These are phyloP conservation scores for Penicillium sclerotigenum DNA, from an alignment of 2,329 filamentous ascomycete genomes.

Conservation along the genomic window DNA sequence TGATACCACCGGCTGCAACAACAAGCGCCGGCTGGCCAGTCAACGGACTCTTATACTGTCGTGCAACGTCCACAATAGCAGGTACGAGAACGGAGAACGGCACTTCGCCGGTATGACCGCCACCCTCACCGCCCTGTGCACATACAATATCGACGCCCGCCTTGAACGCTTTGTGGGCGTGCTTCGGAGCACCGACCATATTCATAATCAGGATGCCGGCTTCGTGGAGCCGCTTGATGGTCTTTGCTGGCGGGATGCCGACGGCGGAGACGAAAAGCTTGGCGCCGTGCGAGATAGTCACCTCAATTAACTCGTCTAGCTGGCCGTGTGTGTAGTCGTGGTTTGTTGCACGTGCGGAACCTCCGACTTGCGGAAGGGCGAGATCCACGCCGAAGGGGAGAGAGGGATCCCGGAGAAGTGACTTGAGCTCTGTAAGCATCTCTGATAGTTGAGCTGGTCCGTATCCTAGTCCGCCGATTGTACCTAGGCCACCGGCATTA, in stretches of 20 bases:
- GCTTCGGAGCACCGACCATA: slow-evolving; percentile 91
- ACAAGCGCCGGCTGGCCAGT: slow-evolving; percentile 71
- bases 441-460: slow-evolving; percentile 70
- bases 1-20: slow-evolving; percentile 84
- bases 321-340: slow-evolving; percentile 92
- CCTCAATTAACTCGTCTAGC: slow-evolving; percentile 81
- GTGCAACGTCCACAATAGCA: slow-evolving; percentile 78
- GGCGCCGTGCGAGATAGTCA: slow-evolving; percentile 80
- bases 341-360: slow-evolving; percentile 80
- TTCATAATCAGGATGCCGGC: slow-evolving; percentile 89
- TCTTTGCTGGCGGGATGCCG: slow-evolving; percentile 71
- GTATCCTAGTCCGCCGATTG: slow-evolving; percentile 63
- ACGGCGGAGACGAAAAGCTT: slow-evolving; percentile 83
- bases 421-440: slow-evolving; percentile 84
- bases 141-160: slow-evolving; percentile 88
- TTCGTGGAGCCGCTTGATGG: slow-evolving; percentile 73
- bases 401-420: slow-evolving; percentile 60
- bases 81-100: slow-evolving; percentile 84
- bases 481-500: slow-evolving; percentile 77
- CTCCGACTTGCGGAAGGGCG: slow-evolving; percentile 84
- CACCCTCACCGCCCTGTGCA: slow-evolving; percentile 88
- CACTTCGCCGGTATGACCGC: slow-evolving; percentile 87
- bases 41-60: slow-evolving; percentile 66
- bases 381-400: slow-evolving; percentile 90
- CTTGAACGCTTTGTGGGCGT: slow-evolving; percentile 83